phyloP scores from a whole-genome alignment of 2,329 filamentous ascomycete species.

The Venturia pyrina region DNA sequence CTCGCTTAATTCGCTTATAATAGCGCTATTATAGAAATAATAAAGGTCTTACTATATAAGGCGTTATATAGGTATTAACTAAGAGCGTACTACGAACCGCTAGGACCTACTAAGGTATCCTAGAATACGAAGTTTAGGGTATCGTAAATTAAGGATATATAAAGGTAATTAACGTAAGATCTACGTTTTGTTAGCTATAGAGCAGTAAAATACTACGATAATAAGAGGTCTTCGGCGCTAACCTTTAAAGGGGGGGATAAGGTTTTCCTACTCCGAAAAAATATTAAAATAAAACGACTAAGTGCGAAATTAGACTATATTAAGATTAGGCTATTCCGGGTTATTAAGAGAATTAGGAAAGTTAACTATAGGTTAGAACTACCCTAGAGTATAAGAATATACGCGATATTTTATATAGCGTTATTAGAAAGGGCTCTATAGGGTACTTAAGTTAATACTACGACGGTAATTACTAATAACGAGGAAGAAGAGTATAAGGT shows the following conservation, averaged over 20 bases:
- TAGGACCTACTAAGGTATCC: neutral
- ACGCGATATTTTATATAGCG: constrained; percentile 7
- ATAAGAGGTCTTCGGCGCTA: neutral
- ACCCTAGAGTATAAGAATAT: constrained; percentile 3
- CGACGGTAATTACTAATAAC: neutral
- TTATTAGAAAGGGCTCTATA: constrained; percentile 22
- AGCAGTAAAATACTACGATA: constrained; percentile 2
- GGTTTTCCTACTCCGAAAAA: constrained; percentile 11
- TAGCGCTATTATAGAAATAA: constrained; percentile 5
- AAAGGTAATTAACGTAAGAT: neutral
- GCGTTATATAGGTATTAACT: constrained; percentile 4
- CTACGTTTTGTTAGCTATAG: neutral
- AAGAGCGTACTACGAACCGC: neutral
- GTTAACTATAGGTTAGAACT: constrained; percentile 6
- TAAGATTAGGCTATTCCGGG: constrained; percentile 4
- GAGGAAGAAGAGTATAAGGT: neutral
- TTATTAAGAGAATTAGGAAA: neutral
- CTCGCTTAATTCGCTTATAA: constrained; percentile 16
- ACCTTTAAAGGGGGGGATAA: constrained; percentile 12
- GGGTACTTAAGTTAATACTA: neutral
- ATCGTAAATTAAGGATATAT: neutral
- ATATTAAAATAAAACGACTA: constrained; percentile 13
- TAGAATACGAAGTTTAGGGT: neutral
- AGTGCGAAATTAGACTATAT: constrained; percentile 13
- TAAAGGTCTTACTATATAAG: neutral